Conservation (phyloP, 2,329 filamentous ascomycete genomes). For the Chalaropsis ovoidea region DNA sequence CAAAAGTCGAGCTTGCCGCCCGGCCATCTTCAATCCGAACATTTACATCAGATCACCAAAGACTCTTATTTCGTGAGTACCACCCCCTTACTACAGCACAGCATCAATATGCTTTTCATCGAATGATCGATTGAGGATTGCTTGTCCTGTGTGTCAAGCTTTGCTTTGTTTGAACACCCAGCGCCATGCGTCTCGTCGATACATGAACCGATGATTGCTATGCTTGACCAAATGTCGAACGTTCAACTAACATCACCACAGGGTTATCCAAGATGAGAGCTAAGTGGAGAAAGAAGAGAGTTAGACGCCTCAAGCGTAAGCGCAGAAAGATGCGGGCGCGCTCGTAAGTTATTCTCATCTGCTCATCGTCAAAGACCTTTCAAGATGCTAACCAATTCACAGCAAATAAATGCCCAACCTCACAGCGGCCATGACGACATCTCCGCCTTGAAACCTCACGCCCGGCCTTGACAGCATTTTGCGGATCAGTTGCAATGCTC, state of each 20-base stretch:
- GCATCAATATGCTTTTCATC: not conserved
- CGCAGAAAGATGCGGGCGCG: constrained; percentile 99
- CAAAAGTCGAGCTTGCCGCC: constrained; percentile 23
- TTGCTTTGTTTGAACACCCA: not conserved
- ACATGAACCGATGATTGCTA: not conserved
- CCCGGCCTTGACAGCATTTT: constrained; percentile 13
- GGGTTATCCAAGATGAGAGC: constrained; percentile 63
- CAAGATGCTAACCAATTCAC: constrained; percentile 20
- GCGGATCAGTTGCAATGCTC: not conserved
- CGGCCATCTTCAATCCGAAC: constrained; percentile 15
- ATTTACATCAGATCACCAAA: constrained; percentile 23
- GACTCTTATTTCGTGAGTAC: constrained; percentile 26
- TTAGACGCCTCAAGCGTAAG: constrained; percentile 98
- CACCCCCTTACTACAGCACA: not conserved
- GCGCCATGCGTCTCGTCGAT: not conserved
- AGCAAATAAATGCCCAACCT: constrained; percentile 60
- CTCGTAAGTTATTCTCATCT: constrained; percentile 57
- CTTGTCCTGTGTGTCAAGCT: not conserved
- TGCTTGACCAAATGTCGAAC: too few relatives aligned
- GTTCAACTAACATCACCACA: constrained; percentile 28
- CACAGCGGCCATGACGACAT: constrained; percentile 46
- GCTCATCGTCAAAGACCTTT: not conserved
- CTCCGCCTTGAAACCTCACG: constrained; percentile 28
- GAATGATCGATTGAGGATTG: not conserved
- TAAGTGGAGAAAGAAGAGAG: constrained; percentile 99